Evolutionary conservation across 768 basidiomycete species (phyloP).

Genomic region (Thelephora aurantiotincta): DNA sequence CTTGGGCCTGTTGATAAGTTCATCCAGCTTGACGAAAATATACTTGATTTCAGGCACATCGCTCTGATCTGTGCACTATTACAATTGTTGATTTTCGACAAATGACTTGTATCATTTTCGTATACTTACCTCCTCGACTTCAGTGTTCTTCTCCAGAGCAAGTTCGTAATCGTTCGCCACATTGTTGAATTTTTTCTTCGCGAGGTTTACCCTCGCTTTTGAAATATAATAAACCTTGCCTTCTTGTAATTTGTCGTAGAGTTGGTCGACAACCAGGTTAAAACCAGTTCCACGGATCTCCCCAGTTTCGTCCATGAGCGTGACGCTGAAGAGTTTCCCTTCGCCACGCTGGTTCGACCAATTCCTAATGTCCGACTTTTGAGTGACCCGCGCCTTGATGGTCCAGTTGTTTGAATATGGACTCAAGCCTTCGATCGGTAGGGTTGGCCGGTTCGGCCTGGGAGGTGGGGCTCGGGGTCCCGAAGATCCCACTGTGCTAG

Average conservation of each 20-base stretch:
- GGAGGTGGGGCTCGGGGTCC: neutral
- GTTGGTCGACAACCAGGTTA: conserved; percentile 69
- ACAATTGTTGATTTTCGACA: neutral
- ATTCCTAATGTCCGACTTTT: conserved; percentile 79
- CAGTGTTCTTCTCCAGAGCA: conserved; percentile 67
- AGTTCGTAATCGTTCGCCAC: conserved; percentile 90
- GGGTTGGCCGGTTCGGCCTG: conserved; percentile 20
- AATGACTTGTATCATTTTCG: neutral
- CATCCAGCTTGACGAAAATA: conserved; percentile 55
- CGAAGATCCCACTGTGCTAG: conserved; percentile 4
- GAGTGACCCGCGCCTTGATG: conserved; percentile 86
- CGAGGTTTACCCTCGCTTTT: conserved; percentile 83
- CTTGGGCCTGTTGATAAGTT: conserved; percentile 50
- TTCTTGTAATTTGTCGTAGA: conserved; percentile 79
- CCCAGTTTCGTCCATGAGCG: conserved; percentile 88
- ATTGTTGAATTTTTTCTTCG: conserved; percentile 93
- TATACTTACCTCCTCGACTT: conserved; percentile 62
- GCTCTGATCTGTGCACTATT: conserved; percentile 64
- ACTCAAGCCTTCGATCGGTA: conserved; percentile 88
- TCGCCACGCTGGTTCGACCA: conserved; percentile 87
- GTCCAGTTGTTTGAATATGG: conserved; percentile 99
- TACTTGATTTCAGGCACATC: conserved; percentile 77
- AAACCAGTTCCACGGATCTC: conserved; percentile 88
- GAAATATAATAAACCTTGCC: conserved; percentile 89
- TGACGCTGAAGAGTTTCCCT: conserved; percentile 88